Evolutionary conservation across 208 protist genomes (phyloP), one percentile per base, ranked within the genome.

Genomic region (Leishmania guyanensis): DNA sequence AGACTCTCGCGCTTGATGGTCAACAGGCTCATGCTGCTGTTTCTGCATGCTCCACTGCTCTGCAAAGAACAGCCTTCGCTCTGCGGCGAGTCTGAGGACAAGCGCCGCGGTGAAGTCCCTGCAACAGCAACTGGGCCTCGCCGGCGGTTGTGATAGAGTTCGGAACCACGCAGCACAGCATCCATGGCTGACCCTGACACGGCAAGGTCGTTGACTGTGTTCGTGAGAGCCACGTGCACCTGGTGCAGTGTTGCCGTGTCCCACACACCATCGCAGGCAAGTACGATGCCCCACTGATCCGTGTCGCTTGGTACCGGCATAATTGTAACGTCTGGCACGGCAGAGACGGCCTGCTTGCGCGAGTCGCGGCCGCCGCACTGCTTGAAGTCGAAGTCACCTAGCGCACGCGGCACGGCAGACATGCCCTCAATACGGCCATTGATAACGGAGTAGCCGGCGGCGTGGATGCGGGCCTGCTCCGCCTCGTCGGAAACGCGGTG

Each of bases 351-450:
- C 87, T 97, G 94, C 81, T 95, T 84, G 14, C 46, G 39, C 56
- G 89, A 85, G 16, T 79, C 48, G 9, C 78, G 80, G 9, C 90
- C 89, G 29, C 92, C 92, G 68, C 89, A 94, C 84, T 97, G 94
- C 87, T 97, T 97, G 77, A 97, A 97, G 81, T 96, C 94, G 75
- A 92, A 96, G 82, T 97, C 94, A 39, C 94, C 94, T 56, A 97
- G 77, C 1, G 92, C 94, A 8, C 94, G 89, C 43, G 94, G 85
- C 20, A 97, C 94, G 58, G 92, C 91, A 39, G 95, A 85, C 56
- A 94, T 82, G 53, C 94, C 94, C 74, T 97, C 94, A 62, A 97
- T 96, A 48, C 94, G 86, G 71, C 87, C 78, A 4, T 86, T 83
- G 26, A 75, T 53, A 39, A 95, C 88, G 51, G 16, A 36, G 84